Evolutionary conservation across 805 yeast species (phyloP).

Genomic region (Kluyveromyces siamensis): DNA sequence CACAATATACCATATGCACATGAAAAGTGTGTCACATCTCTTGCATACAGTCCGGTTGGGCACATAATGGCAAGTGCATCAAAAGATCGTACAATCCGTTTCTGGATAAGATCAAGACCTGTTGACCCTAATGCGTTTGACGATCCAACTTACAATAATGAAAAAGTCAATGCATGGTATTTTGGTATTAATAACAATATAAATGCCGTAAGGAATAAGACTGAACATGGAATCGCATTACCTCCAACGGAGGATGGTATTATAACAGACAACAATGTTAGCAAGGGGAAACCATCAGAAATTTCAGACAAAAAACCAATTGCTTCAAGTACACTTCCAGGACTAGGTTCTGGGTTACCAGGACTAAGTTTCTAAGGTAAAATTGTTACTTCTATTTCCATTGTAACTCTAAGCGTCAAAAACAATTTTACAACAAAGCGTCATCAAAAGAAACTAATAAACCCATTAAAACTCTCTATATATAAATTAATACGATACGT

Average conservation of each 20-base stretch:
- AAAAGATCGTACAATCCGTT: constrained; percentile 82
- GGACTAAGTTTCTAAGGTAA: constrained; percentile 6
- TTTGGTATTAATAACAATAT: constrained; percentile 33
- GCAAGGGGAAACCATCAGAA: not conserved
- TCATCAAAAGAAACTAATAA: too few relatives aligned
- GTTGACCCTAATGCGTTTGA: constrained; percentile 75
- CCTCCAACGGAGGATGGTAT: constrained; percentile 12
- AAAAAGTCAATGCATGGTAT: constrained; percentile 50
- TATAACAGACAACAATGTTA: not conserved
- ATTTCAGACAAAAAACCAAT: not conserved
- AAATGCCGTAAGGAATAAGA: constrained; percentile 27
- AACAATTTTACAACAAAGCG: too few relatives aligned
- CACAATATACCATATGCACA: constrained; percentile 85
- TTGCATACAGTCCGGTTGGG: constrained; percentile 92
- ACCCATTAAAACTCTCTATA: not conserved
- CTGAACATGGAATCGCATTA: constrained; percentile 28
- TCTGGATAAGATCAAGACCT: constrained; percentile 93
- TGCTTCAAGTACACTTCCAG: not conserved
- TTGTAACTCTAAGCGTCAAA: not conserved
- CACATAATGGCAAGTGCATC: constrained; percentile 88
- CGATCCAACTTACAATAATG: constrained; percentile 71
- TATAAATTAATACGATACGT: not conserved
- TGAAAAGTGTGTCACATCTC: constrained; percentile 81
- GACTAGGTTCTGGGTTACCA: constrained; percentile 6
- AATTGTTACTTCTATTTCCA: not conserved